phyloP scores from a whole-genome alignment of 2,329 filamentous ascomycete species.

The Coniosporium tulheliwenetii region DNA sequence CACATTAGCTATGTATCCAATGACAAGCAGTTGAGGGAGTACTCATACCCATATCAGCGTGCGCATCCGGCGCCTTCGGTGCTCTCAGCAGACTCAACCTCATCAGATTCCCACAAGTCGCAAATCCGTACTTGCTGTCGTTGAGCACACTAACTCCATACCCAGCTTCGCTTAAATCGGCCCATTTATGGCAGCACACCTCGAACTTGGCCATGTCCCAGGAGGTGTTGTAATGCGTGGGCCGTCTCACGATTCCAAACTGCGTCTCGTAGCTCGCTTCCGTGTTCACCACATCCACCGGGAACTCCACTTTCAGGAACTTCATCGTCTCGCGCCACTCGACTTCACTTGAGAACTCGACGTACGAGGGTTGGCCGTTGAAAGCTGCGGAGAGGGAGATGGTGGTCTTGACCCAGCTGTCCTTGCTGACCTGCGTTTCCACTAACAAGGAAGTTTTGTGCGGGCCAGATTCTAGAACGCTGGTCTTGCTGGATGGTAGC shows the following conservation, averaged over 20 bases:
- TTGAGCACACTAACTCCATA: conserved; percentile 91
- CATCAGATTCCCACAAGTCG: conserved; percentile 79
- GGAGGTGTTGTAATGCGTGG: conserved; percentile 94
- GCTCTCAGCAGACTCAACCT: conserved; percentile 71
- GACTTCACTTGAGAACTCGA: conserved; percentile 74
- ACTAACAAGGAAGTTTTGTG: conserved; percentile 72
- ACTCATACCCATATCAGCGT: conserved; percentile 67
- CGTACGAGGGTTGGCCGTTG: conserved; percentile 47
- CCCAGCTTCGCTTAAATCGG: conserved; percentile 72
- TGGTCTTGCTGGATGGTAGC: conserved; percentile 51
- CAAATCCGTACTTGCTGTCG: conserved; percentile 92
- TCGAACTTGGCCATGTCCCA: conserved; percentile 99
- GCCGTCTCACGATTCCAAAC: conserved; percentile 73
- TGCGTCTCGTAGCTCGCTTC: conserved; percentile 94
- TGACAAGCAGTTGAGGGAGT: not conserved
- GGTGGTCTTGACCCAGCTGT: conserved; percentile 74
- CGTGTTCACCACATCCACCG: conserved; percentile 76
- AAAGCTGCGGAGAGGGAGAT: conserved; percentile 62
- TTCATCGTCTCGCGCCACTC: conserved; percentile 96
- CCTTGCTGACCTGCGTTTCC: conserved; percentile 72
- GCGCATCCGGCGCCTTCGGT: conserved; percentile 81
- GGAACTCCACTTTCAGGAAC: conserved; percentile 97
- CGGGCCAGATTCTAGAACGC: conserved; percentile 53
- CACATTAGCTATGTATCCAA: not conserved
- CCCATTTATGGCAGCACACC: conserved; percentile 90